These are phyloP conservation scores for Catharanthus roseus DNA, from an alignment of 257 asterid species.

Conservation along the genomic window DNA sequence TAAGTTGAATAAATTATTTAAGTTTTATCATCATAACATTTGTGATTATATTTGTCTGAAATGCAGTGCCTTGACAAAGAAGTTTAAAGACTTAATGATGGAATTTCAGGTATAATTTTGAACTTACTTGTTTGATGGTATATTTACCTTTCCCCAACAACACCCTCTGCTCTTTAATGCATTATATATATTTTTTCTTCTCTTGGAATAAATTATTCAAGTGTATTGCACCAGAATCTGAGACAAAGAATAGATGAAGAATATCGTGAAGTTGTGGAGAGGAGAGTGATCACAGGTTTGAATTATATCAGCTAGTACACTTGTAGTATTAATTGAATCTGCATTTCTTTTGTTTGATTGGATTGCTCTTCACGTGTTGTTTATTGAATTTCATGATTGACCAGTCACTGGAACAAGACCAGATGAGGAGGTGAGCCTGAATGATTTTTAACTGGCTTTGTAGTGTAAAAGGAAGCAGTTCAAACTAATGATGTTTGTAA, in stretches of 20 bases:
- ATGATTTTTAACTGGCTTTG: conserved; percentile 10
- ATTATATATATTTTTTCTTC: background rate
- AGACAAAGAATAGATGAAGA: conserved; percentile 75
- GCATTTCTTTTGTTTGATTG: conserved; percentile 10
- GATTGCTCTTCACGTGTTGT: conserved; percentile 5
- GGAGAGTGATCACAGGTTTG: conserved; percentile 82
- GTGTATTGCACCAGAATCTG: conserved; percentile 36
- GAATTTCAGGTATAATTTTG: conserved; percentile 64
- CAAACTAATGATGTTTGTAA: conserved; percentile 14
- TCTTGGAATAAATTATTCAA: background rate
- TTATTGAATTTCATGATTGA: conserved; percentile 16
- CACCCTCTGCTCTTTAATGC: background rate
- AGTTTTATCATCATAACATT: conserved; percentile 3
- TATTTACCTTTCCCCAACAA: background rate
- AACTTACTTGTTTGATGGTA: background rate
- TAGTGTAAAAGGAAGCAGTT: background rate
- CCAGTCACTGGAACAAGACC: conserved; percentile 84
- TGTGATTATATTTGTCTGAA: conserved; percentile 13
- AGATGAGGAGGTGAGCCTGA: conserved; percentile 66
- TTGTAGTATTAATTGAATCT: background rate
- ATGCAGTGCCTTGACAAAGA: conserved; percentile 65
- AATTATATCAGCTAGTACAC: conserved; percentile 4
- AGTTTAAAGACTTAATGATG: conserved; percentile 64
- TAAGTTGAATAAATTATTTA: background rate
- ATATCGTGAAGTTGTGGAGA: conserved; percentile 89